Evolutionary conservation across 306 rosid species (phyloP), one percentile per base, ranked within the genome.

Genomic region (Acmispon strigosus): DNA sequence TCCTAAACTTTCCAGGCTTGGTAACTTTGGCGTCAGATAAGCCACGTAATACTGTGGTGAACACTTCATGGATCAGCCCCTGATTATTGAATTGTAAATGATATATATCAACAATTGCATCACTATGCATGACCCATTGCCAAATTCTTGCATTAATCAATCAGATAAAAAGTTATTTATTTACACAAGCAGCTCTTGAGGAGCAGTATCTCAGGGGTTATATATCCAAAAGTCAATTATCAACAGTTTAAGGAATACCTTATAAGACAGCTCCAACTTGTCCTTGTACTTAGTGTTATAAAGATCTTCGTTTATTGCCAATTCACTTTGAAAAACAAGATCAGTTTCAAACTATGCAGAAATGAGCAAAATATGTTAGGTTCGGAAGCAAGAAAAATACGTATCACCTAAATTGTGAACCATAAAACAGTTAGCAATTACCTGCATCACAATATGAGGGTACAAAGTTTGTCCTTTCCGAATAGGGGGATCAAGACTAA

Each of bases 391-490:
- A 41, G 73, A 43, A 62, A 65, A 63, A 47, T 18, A 10, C 17
- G 24, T 53, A 44, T 63, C 63, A n/a, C 27, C 48, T 13, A 66
- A 76, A 71, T 56, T 39, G 74, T 29, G 55, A 51, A 37, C 49
- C 78, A 69, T 57, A 66, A 51, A 66, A 48, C 66, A 77, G 75
- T 12, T 17, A 51, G 50, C 19, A 47, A 73, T 4, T 86, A 94
- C 99, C 99, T 95, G 99, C 91, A 95, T 85, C 50, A 95, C 99
- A 74, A 95, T 91, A 80, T 95, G 99, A 8, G 97, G 99, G 71
- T 95, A 95, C 82, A 91, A 81, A 68, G 99, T 95, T 80, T 95
- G 97, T 36, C 97, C 99, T 76, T 95, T 95, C 66, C 99, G 99
- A 78, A 95, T 95, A 37, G 99, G 99, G 2, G 99, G 99, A 62